phyloP scores from a whole-genome alignment of 1,284 basidiomycete genomes.

The Coniferiporia weirii region DNA sequence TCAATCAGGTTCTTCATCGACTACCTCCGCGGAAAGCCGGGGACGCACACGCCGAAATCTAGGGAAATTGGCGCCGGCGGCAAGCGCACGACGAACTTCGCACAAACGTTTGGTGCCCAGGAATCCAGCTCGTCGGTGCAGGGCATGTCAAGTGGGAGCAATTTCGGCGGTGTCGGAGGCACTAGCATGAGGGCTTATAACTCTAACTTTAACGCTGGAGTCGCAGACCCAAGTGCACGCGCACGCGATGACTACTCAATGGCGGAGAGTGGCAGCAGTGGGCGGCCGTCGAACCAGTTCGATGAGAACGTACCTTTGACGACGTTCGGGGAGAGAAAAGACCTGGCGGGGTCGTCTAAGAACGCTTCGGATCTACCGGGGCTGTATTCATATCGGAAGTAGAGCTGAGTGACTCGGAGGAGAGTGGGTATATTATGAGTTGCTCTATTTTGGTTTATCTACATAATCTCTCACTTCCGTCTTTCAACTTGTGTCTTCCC shows the following conservation, averaged over 20 bases:
- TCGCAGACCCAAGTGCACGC: background rate
- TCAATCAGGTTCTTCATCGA: constrained; percentile 61
- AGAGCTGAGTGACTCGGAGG: background rate
- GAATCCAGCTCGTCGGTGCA: background rate
- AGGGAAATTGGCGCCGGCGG: constrained; percentile 21
- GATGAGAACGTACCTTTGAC: constrained; percentile 9
- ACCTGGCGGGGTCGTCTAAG: background rate
- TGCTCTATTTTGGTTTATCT: background rate
- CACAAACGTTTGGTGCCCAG: constrained; percentile 47
- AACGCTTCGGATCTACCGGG: background rate
- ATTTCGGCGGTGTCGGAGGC: background rate
- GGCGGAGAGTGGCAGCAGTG: background rate
- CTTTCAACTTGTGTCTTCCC: background rate
- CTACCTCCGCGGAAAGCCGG: constrained; percentile 41
- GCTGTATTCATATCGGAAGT: background rate
- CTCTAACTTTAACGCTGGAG: background rate
- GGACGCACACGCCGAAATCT: constrained; percentile 36
- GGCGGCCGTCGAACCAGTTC: constrained; percentile 1
- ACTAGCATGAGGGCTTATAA: background rate
- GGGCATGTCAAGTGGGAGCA: background rate
- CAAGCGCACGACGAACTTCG: constrained; percentile 34
- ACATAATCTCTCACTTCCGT: background rate
- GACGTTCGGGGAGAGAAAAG: background rate
- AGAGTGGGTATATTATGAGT: background rate
- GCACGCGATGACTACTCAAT: background rate